Conservation (phyloP, 2,329 filamentous ascomycete genomes). For the Sordariomycetes sp. region DNA sequence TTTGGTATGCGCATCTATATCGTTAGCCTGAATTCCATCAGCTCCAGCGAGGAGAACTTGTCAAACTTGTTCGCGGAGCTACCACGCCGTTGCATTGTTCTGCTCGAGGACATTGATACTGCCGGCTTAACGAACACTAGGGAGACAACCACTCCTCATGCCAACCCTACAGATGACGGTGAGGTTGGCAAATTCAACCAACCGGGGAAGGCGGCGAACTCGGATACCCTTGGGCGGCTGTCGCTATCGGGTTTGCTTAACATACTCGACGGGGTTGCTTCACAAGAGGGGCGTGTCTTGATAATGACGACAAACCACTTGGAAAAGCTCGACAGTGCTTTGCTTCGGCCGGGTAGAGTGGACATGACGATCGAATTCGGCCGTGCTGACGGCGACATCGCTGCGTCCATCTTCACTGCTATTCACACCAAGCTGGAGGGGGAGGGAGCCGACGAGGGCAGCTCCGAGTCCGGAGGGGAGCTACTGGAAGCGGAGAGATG, state of each 20-base stretch:
- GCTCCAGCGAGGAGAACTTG: constrained; percentile 52
- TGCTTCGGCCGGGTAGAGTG: constrained; percentile 48
- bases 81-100: constrained; percentile 56
- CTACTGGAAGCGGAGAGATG: constrained; percentile 8
- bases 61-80: constrained; percentile 51
- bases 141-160: constrained; percentile 15
- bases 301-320: constrained; percentile 55
- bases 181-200: constrained; percentile 10
- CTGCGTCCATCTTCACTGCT: constrained; percentile 39
- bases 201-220: constrained; percentile 3
- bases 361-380: constrained; percentile 47
- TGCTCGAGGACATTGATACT: constrained; percentile 66
- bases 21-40: constrained; percentile 49
- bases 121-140: constrained; percentile 54
- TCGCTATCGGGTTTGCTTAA: constrained; percentile 70
- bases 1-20: constrained; percentile 63
- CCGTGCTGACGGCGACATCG: constrained; percentile 38
- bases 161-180: constrained; percentile 5
- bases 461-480: constrained; percentile 5
- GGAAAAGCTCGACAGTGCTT: constrained; percentile 46
- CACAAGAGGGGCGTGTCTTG: constrained; percentile 48
- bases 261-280: constrained; percentile 62
- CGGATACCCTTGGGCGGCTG: constrained; percentile 20
- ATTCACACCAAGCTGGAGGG: constrained; percentile 40
- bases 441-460: constrained; percentile 20